Percentiles rank a stretch among this genome's conserved stretches.
These are phyloP conservation scores for Eucalyptus grandis DNA, from an alignment of 345 rosid genomes.

Conservation along the genomic window DNA sequence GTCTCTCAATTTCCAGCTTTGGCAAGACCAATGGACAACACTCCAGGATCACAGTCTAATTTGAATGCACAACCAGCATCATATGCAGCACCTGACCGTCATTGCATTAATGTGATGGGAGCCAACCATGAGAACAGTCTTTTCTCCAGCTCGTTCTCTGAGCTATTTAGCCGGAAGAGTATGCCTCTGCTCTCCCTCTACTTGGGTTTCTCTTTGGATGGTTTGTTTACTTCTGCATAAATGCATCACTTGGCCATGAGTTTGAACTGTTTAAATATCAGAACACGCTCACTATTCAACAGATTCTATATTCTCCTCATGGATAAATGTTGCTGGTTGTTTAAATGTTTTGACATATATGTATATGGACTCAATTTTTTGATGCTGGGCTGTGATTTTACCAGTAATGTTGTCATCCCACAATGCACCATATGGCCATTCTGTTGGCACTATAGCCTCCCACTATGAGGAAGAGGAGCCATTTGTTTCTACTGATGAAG, in stretches of 20 bases:
- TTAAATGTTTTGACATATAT: neutral
- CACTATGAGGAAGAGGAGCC: conserved; percentile 50
- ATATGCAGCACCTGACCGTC: conserved; percentile 11
- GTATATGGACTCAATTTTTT: neutral
- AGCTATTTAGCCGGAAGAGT: conserved; percentile 62
- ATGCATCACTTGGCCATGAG: neutral
- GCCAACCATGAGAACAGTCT: conserved; percentile 74
- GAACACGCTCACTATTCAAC: neutral
- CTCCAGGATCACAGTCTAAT: conserved; percentile 31
- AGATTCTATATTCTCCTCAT: neutral
- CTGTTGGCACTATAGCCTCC: conserved; percentile 27
- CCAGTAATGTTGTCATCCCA: conserved; percentile 54
- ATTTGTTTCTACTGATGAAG: conserved; percentile 64
- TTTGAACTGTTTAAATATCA: neutral
- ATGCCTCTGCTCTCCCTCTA: conserved; percentile 7
- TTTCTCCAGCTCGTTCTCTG: conserved; percentile 88
- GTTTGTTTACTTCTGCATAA: neutral
- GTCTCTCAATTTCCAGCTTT: conserved; percentile 14
- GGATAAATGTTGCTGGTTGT: neutral
- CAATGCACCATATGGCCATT: conserved; percentile 27
- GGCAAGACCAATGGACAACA: conserved; percentile 21
- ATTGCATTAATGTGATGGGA: conserved; percentile 19
- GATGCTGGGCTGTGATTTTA: neutral
- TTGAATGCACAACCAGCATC: conserved; percentile 14
- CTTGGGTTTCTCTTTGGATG: neutral